Base-by-base conservation (phyloP, 2,329 filamentous ascomycete species). In the Penicillium sp. region DNA sequence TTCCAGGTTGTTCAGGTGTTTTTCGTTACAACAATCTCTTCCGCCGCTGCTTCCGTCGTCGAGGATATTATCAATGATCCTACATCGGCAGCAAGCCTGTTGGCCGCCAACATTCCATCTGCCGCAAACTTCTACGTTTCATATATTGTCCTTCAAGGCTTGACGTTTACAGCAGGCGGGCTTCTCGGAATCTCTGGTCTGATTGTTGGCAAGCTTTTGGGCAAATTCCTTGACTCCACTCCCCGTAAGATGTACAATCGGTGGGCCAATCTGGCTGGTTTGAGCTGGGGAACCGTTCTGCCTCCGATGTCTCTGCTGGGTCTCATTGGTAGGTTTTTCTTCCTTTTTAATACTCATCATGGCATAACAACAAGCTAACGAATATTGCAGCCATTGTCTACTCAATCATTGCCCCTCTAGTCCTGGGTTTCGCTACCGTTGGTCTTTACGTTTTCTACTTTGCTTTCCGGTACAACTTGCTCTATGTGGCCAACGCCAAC, bases 61-160 rank as follows among this genome's bases (percentile, higher is more conserved):
- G 75, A 81, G 23, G 65, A 84, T 20, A 86, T 95, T 48, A 77
- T 85, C 14, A 40, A 84, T 0, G 64, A 90, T 3, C 91, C 91
- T 0, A 70, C 76, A 2, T 74, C 74, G 0, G 82, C 85, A 6
- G 84, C 90, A 0, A 74, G 70, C 0, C 74, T 95, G 40, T 80
- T 96, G 3, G 87, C 91, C 0, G 67, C 79, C 16, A 88, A 89
- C 58, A 79, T 99, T 5, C 94, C 94, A 18, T 86, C 83, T 56
- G 86, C 91, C 0, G 92, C 91, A 59, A 97, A 96, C 74, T 95
- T 97, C 69, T 99, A 97, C 73, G 87, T 97, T 20, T 90, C 88
- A 0, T 99, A 97, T 75, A 95, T 99, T 63, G 84, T 97, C 30
- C 83, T 99, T 2, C 94, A 97, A 72, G 95, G 93, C 33, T 73